Conservation (phyloP, 495 filamentous ascomycete genomes). For the Cenococcum geophilum region DNA sequence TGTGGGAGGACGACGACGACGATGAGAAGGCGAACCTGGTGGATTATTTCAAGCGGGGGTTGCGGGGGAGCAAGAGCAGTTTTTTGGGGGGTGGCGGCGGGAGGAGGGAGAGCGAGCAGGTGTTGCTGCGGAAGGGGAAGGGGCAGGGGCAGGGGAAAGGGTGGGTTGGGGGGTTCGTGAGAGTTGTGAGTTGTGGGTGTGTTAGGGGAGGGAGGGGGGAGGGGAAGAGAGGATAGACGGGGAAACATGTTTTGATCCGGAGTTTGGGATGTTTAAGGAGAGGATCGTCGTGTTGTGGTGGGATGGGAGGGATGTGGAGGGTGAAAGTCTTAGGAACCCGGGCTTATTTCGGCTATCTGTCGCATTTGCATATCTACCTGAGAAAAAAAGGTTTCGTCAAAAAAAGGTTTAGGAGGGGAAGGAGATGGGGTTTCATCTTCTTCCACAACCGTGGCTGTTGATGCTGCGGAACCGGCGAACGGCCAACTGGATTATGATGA, state of each 20-base stretch:
- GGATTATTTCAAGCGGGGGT: constrained; percentile 20
- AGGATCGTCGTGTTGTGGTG: too few species aligned
- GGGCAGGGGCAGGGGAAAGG: not conserved
- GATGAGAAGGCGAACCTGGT: constrained; percentile 26
- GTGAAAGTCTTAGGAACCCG: too few species aligned
- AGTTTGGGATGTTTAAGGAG: too few species aligned
- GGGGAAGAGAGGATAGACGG: not conserved
- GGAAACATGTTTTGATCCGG: not conserved
- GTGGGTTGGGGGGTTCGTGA: not conserved
- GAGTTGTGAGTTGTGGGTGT: not conserved
- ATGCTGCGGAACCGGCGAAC: too few species aligned
- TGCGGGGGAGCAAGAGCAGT: constrained; percentile 19
- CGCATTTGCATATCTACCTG: too few species aligned
- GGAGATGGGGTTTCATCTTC: too few species aligned
- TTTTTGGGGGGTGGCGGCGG: not conserved
- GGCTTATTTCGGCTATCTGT: too few species aligned
- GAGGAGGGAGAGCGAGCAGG: not conserved
- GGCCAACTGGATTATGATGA: too few species aligned
- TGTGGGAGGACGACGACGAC: constrained; percentile 29
- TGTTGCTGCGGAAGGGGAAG: not conserved
- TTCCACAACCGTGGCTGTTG: too few species aligned
- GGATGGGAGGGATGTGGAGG: too few species aligned
- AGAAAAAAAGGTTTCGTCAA: too few species aligned
- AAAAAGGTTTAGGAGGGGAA: too few species aligned
- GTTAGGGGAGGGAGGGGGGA: not conserved